A percentile compares a stretch with the other conserved stretches of the same genome.
Conservation (phyloP, 1,284 basidiomycete species). For the Apiotrichum akiyoshidainum region DNA sequence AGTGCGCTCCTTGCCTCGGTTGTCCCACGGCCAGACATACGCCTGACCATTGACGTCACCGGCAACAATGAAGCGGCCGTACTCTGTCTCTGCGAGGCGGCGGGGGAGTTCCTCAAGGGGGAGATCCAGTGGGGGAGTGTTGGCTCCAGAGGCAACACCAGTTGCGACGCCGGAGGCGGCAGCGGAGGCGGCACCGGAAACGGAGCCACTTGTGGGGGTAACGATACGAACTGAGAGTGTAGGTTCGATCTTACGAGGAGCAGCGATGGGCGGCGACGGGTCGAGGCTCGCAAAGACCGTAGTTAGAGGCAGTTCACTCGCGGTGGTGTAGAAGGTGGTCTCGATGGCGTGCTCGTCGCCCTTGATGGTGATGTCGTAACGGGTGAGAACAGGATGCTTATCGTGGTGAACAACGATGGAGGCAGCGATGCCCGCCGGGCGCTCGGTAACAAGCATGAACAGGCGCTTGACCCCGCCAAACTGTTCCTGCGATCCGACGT, state of each 20-base stretch:
- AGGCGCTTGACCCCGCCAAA: constrained; percentile 29
- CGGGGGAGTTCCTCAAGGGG: constrained; percentile 9
- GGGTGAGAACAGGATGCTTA: constrained; percentile 25
- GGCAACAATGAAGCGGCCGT: constrained; percentile 35
- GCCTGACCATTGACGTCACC: constrained; percentile 39
- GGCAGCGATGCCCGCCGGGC: constrained; percentile 9
- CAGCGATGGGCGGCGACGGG: constrained; percentile 22
- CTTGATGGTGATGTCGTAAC: constrained; percentile 29
- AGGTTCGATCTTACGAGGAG: constrained; percentile 12
- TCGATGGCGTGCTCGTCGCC: constrained; percentile 8
- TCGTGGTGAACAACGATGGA: constrained; percentile 35
- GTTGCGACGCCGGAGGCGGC: not conserved
- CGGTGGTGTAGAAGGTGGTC: constrained; percentile 19
- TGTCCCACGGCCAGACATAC: constrained; percentile 44
- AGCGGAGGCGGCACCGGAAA: too few relatives aligned
- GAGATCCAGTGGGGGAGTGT: constrained; percentile 11
- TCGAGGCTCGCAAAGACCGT: constrained; percentile 20
- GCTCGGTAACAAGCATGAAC: constrained; percentile 19
- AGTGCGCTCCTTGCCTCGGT: constrained; percentile 4
- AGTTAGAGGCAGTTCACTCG: constrained; percentile 21
- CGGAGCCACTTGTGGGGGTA: constrained; percentile 10
- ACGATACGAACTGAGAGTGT: constrained; percentile 18
- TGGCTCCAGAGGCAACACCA: constrained; percentile 5
- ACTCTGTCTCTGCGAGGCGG: constrained; percentile 13
- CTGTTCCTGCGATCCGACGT: constrained; percentile 32